A percentile compares a stretch with the other conserved stretches of the same genome.
Evolutionary conservation across 331 rosid genomes (phyloP).

Genomic region (Prunus yedoensis): DNA sequence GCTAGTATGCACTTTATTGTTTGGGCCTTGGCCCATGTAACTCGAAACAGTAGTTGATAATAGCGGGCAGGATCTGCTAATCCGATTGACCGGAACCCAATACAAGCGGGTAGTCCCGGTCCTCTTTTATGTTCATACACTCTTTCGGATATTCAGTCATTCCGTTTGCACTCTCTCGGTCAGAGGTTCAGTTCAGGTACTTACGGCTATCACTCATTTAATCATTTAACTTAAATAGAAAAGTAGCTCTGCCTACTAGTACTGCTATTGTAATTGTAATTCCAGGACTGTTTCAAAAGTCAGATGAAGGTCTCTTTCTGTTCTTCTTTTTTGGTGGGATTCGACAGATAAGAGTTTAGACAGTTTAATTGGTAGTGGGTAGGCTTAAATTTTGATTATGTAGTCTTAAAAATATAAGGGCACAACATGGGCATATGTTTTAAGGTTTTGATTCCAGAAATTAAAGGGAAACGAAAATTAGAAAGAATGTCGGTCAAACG

Average conservation of each 20-base stretch:
- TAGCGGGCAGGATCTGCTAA: no score
- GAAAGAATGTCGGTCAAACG: background rate
- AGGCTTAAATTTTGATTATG: background rate
- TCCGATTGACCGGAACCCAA: background rate
- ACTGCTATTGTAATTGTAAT: background rate
- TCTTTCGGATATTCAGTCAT: no score
- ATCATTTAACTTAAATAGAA: background rate
- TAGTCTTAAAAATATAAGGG: background rate
- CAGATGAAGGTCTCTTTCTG: background rate
- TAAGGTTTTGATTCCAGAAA: background rate
- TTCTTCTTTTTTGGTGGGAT: background rate
- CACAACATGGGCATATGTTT: background rate
- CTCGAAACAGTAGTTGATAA: background rate
- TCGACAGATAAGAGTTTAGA: background rate
- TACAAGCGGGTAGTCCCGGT: background rate
- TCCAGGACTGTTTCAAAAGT: background rate
- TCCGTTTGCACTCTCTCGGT: background rate
- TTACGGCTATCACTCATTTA: background rate
- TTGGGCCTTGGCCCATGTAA: background rate
- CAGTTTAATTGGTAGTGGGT: background rate
- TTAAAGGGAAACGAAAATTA: background rate
- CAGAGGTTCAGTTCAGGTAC: background rate
- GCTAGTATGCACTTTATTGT: no score
- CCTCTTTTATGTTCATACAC: background rate
- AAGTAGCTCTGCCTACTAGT: background rate